Evolutionary conservation across 2,329 filamentous ascomycete genomes (phyloP), one percentile per base, ranked within the genome.

Genomic region (Xylaria polymorpha): DNA sequence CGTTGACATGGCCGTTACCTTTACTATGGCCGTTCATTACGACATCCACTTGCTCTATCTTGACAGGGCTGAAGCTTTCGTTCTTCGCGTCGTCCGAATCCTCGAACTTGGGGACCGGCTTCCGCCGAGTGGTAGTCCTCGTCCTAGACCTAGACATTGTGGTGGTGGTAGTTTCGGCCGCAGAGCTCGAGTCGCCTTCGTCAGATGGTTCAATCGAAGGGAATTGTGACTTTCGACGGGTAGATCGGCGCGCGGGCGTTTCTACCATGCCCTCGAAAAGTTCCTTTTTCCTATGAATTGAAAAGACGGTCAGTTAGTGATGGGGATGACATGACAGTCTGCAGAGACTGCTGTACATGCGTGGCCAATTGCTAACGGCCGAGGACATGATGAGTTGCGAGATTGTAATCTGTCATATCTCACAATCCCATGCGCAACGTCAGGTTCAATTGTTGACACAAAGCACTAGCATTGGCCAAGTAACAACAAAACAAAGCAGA

Each of bases 261-360:
- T 88, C 86, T 69, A 89, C 80, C 87, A 89, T 88, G 74, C 87
- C 87, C 43, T 87, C 83, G 74, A 88, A 89, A 67, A 87, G 84
- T 77, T 88, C 87, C 80, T 87, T 88, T 79, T 89, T 89, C 73
- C 87, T 89, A 25, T 51, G 22, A 48, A 18, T 66, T 3, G 37
- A 66, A 43, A 61, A 22, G 12, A 37, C 20, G 10, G 56, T 71
- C 37, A 71, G 66, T 58, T 25, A 12, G 7, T 1, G 1, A 20
- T 43, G 8, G 20, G 5, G 22, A 15, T 14, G 8, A 58, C 37
- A 39, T 59, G 9, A 59, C 39, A 39, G 53, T 32, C 25, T n/a
- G 22, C 58, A 67, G 41, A 51, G 8, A 15, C 22, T n/a, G n/a
- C 25, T 43, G 55, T 18, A 22, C 35, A 20, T 58, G 56, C 32